phyloP scores from a whole-genome alignment of 2,329 filamentous ascomycete genomes.

The Ascochyta koolunga region DNA sequence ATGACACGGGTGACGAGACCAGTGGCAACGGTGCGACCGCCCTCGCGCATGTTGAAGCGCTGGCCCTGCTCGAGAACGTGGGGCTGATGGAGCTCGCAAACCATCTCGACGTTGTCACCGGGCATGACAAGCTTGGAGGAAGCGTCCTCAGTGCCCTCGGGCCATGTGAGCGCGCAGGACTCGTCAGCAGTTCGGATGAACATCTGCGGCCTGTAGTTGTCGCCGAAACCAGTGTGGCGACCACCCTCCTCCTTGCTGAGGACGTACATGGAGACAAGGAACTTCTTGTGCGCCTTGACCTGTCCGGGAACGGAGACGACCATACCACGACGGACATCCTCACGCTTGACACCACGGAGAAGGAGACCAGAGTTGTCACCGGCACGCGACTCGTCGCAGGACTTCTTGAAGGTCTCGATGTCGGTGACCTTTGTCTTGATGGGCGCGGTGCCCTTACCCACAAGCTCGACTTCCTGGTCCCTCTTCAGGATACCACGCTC shows the following conservation, averaged over 20 bases:
- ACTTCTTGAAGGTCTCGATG: conserved; percentile 99
- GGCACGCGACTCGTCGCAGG: conserved; percentile 92
- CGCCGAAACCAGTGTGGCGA: conserved; percentile 91
- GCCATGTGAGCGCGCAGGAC: conserved; percentile 80
- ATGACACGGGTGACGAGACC: conserved; percentile 48
- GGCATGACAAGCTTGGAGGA: conserved; percentile 88
- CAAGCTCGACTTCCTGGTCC: conserved; percentile 91
- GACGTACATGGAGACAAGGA: conserved; percentile 95
- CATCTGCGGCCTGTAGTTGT: conserved; percentile 97
- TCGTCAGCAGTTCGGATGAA: conserved; percentile 89
- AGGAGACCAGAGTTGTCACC: conserved; percentile 98
- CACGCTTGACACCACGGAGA: conserved; percentile 92
- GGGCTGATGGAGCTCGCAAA: conserved; percentile 82
- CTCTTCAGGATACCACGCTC: conserved; percentile 94
- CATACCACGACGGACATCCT: conserved; percentile 95
- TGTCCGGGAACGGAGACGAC: conserved; percentile 83
- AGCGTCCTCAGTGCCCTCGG: conserved; percentile 77
- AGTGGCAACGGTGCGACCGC: conserved; percentile 67
- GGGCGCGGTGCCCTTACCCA: conserved; percentile 79
- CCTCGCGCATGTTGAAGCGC: conserved; percentile 98
- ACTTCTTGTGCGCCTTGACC: conserved; percentile 86
- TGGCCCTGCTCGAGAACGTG: conserved; percentile 89
- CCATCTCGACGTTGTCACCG: conserved; percentile 98
- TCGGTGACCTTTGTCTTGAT: conserved; percentile 99
- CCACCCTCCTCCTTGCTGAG: conserved; percentile 98